Base-by-base conservation (phyloP, 306 rosid genomes). In the Arachis stenosperma region DNA sequence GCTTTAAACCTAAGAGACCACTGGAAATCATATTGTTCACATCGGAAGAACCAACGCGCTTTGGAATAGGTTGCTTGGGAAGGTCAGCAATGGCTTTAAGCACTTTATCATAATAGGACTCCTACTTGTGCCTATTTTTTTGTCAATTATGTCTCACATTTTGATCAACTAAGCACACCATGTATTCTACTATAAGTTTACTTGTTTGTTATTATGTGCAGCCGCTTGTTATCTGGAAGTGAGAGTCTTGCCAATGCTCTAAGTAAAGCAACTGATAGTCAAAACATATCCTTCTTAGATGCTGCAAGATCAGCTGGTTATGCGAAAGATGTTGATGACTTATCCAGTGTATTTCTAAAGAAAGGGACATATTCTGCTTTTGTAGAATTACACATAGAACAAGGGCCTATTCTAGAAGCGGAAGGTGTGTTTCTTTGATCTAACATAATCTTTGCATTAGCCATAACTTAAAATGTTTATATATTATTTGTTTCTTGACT, bases 31-130 rank as follows among this genome's bases (percentile, higher is more conserved):
- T 94, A 76, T 69, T 79, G 76, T 94, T 94, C 87, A 94, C 98
- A 61, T 94, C 98, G 12, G 98, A 94, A 87, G 98, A 94, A 81
- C 97, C 98, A 36, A 88, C 98, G 27, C 95, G 96, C 79, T 94
- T 86, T 83, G 98, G 96, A 66, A 88, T 94, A 76, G 60, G 97
- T 84, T 94, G 98, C 79, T 84, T 94, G 75, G 97, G 97, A 86
- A 93, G 98, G 98, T 93, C 64, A 81, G 88, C 42, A 77, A 51
- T 58, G 13, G 36, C 27, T 22, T 14, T 52, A 9, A 27, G 6
- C 30, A 76, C 37, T 30, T 9, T 75, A 57, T 73, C 52, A 72
- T 6, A 46, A 46, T 46, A 46, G 65, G 42, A 67, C 70, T 72
- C 40, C 71, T 83, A 13, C 67, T 44, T 57, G 47, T 50, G 33